A percentile compares a stretch with the other conserved stretches of the same genome.
Conservation (phyloP, 164 flowering plant genomes). For the Vitis labrusca region DNA sequence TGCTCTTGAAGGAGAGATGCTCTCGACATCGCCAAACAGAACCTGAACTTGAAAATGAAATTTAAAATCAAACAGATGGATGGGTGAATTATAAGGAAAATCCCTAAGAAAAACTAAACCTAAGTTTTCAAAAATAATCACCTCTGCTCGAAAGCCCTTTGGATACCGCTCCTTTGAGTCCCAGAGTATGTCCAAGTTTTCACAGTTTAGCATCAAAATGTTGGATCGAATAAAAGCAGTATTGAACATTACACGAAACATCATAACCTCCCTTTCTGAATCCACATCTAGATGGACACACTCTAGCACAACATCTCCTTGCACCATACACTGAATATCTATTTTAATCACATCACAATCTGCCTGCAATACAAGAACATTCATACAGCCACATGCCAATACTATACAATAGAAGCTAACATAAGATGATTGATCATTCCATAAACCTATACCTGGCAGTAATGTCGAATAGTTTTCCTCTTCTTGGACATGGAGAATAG, state of each 20-base stretch:
- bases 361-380: conserved; percentile 47
- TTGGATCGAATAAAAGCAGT: conserved; percentile 97
- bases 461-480: conserved; percentile 66
- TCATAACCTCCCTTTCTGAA: conserved; percentile 92
- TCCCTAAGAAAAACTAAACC: too few relatives aligned
- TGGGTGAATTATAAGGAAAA: background rate
- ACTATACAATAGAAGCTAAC: background rate
- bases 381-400: background rate
- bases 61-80: background rate
- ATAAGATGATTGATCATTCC: conserved; percentile 2
- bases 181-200: conserved; percentile 96
- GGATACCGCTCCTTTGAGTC: conserved; percentile 88
- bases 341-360: conserved; percentile 96
- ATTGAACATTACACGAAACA: conserved; percentile 96
- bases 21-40: conserved; percentile 89
- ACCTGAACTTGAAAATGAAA: conserved; percentile 44
- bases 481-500: conserved; percentile 82
- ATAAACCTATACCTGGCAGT: conserved; percentile 57
- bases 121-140: conserved; percentile 20
- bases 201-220: conserved; percentile 82
- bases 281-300: conserved; percentile 86
- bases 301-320: conserved; percentile 98
- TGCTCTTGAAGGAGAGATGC: conserved; percentile 63
- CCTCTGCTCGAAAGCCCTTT: conserved; percentile 96
- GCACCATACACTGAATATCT: conserved; percentile 90